These are phyloP conservation scores for Pichia sp. DNA, from an alignment of 1,139 yeast genomes.

Conservation along the genomic window DNA sequence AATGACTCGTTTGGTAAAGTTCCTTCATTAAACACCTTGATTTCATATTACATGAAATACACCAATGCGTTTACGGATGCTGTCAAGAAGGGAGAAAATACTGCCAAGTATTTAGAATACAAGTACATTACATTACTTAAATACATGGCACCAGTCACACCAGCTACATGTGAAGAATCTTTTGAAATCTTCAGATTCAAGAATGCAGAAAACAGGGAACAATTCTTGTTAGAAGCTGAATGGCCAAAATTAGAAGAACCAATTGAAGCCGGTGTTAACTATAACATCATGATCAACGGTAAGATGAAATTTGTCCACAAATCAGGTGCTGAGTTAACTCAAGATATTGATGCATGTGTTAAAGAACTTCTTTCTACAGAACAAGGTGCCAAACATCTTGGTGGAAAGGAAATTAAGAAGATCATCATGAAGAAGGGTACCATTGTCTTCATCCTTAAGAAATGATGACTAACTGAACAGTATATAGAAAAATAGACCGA, in stretches of 20 bases:
- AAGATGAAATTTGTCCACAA: slow-evolving; percentile 53
- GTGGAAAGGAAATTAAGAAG: slow-evolving; percentile 36
- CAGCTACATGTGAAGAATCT: slow-evolving; percentile 79
- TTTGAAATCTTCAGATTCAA: slow-evolving; percentile 54
- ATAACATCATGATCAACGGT: slow-evolving; percentile 67
- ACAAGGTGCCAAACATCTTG: slow-evolving; percentile 36
- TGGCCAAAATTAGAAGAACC: slow-evolving; percentile 51
- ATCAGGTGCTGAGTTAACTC: slow-evolving; percentile 37
- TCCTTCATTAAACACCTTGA: slow-evolving; percentile 74
- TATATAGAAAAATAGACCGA: background rate
- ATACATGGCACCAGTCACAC: slow-evolving; percentile 72
- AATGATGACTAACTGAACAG: slow-evolving; percentile 9
- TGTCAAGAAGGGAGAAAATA: slow-evolving; percentile 29
- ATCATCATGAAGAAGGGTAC: slow-evolving; percentile 36
- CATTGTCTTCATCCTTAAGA: slow-evolving; percentile 30
- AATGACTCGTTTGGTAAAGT: slow-evolving; percentile 58
- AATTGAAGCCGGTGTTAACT: slow-evolving; percentile 38
- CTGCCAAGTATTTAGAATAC: slow-evolving; percentile 9
- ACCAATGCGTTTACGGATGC: slow-evolving; percentile 54
- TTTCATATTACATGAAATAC: slow-evolving; percentile 87
- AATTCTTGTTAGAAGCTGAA: slow-evolving; percentile 42
- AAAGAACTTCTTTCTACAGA: slow-evolving; percentile 31
- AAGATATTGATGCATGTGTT: slow-evolving; percentile 36
- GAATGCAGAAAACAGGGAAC: background rate
- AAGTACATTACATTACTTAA: slow-evolving; percentile 44